Conservation (phyloP, 2,329 filamentous ascomycete genomes). For the Drechslerella coelobrocha region DNA sequence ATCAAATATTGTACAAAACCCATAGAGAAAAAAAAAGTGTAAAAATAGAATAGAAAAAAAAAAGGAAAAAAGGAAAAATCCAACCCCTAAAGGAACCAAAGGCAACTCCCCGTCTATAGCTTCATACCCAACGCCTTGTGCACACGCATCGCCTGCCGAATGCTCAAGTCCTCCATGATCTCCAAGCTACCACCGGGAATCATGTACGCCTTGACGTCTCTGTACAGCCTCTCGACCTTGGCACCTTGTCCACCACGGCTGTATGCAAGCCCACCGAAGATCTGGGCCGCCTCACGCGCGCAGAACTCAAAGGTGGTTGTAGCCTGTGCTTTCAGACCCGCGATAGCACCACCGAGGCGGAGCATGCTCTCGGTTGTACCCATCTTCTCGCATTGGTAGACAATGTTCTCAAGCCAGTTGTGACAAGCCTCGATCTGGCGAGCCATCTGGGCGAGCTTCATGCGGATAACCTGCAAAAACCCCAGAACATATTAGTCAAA, state of each 20-base stretch:
- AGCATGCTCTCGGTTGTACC: constrained; percentile 94
- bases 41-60: no score
- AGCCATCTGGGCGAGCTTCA: constrained; percentile 98
- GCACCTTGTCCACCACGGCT: constrained; percentile 91
- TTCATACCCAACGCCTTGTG: constrained; percentile 95
- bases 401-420: constrained; percentile 93
- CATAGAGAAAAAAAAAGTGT: no score
- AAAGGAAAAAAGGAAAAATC: background rate
- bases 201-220: constrained; percentile 93
- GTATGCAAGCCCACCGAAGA: constrained; percentile 94
- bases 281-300: constrained; percentile 93
- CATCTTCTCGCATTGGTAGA: constrained; percentile 94
- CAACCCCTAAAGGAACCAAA: background rate
- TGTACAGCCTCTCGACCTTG: constrained; percentile 92
- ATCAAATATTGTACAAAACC: no score
- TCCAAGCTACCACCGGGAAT: constrained; percentile 96
- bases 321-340: constrained; percentile 88
- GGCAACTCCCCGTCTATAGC: constrained; percentile 70
- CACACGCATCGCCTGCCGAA: constrained; percentile 86
- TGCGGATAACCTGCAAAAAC: constrained; percentile 88
- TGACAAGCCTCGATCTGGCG: constrained; percentile 97
- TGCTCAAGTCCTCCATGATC: constrained; percentile 97
- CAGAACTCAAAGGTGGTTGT: constrained; percentile 98
- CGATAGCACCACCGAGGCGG: constrained; percentile 91
- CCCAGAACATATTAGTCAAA: constrained; percentile 4